Base-by-base conservation (phyloP, 2,329 filamentous ascomycete species). In the Pyrenochaeta sp. region DNA sequence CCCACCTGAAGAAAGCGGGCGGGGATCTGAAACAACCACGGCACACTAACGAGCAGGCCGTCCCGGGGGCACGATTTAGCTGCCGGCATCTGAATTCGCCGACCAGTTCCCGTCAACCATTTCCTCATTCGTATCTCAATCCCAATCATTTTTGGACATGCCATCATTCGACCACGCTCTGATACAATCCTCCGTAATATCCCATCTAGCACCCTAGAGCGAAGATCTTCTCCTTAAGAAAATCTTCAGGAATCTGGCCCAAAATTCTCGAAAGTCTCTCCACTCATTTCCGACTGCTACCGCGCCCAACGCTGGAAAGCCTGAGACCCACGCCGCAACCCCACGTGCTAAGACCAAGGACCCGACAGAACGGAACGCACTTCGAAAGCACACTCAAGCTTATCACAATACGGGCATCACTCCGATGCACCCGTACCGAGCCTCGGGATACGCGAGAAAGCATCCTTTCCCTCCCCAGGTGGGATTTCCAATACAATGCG, bases 401-500 rank as follows among this genome's bases (percentile, higher is more conserved):
- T 44, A 32, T 30, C 29, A 24, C 28, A 55, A 48, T 41, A 28
- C 35, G 51, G 53, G 34, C 40, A 30, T 38, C 17, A 24, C 48
- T 32, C 51, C 45, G 49, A 52, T 44, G 49, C 40, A 53, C 15
- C 24, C 37, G 32, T 51, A 43, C 51, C 55, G 58, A 55, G 51
- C 41, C 41, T 36, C 37, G 37, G 53, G 47, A 32, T 34, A 15
- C 30, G 27, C 18, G 19, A 36, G 18, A n/a, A 43, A 38, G 21
- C 15, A 27, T 11, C 31, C 21, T 14, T n/a, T 22, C 26, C 30
- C 27, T 30, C 37, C 13, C 35, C 22, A 31, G 36, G 30, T 30
- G 13, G 7, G 20, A 28, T 31, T 35, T 37, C 22, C 15, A 26
- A 38, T 30, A 42, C 53, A 51, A 51, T 41, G 47, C 51, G 49